Evolutionary conservation across 441 rosid genomes (phyloP).

Genomic region (Euphorbia neoarborescens): DNA sequence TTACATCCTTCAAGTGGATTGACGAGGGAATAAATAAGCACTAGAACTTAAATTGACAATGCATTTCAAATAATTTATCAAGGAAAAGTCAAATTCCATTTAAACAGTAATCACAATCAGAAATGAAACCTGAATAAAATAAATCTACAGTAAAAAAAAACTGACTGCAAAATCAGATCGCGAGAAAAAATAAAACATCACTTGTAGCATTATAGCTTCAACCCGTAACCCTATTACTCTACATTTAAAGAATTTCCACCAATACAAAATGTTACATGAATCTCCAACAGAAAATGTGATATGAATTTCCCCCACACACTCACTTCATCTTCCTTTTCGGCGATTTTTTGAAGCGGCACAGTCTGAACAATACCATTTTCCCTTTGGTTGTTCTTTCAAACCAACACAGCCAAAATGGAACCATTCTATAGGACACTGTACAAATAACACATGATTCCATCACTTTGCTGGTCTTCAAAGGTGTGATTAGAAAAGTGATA

Average conservation of each 20-base stretch:
- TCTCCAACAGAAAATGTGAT: no score
- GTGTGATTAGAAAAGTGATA: not conserved
- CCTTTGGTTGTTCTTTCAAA: constrained; percentile 76
- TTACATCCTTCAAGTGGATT: not conserved
- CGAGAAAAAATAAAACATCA: not conserved
- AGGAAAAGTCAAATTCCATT: not conserved
- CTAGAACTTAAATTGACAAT: not conserved
- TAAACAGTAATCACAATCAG: not conserved
- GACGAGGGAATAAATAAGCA: not conserved
- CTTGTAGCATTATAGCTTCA: constrained; percentile 7
- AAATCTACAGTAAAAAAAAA: no score
- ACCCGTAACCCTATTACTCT: no score
- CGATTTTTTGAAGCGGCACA: constrained; percentile 64
- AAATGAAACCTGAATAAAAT: no score
- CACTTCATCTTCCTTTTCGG: constrained; percentile 48
- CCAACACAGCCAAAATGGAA: constrained; percentile 93
- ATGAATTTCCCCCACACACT: not conserved
- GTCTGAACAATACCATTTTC: constrained; percentile 88
- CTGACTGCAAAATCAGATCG: no score
- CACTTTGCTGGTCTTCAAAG: constrained; percentile 14
- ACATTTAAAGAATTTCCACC: no score
- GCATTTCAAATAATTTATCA: no score
- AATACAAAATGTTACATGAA: no score
- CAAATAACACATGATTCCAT: constrained; percentile 7
- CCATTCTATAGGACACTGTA: constrained; percentile 97